Evolutionary conservation across 139 green algal genomes (phyloP).

Genomic region (Ulvella scutata): DNA sequence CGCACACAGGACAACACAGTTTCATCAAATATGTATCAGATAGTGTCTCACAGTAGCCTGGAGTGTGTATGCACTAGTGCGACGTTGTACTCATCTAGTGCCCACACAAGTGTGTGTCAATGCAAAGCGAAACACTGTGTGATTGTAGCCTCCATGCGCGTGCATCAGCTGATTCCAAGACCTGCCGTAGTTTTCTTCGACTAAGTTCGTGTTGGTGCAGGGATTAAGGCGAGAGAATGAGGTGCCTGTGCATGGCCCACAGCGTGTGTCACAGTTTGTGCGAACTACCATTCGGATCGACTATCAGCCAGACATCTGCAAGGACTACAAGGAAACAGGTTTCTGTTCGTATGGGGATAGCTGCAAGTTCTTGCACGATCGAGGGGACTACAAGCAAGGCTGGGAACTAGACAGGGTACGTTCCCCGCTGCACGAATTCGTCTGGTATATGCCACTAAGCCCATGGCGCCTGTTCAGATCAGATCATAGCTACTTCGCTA

Average conservation of each 20-base stretch:
- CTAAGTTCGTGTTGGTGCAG: background rate
- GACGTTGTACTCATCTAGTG: background rate
- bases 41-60: too few species aligned
- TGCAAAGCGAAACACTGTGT: background rate
- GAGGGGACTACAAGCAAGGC: conserved; percentile 94
- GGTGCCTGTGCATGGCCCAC: conserved; percentile 10
- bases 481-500: too few species aligned
- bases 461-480: background rate
- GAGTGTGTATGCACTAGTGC: background rate
- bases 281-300: conserved; percentile 67
- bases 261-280: conserved; percentile 19
- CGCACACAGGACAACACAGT: too few species aligned
- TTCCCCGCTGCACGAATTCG: background rate
- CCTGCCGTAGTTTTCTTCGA: background rate
- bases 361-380: conserved; percentile 99
- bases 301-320: conserved; percentile 98
- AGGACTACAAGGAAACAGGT: conserved; percentile 97
- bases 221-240: background rate
- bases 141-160: conserved; percentile 21
- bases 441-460: background rate
- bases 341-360: conserved; percentile 92
- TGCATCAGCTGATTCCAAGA: too few species aligned
- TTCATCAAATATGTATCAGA: too few species aligned
- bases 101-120: background rate
- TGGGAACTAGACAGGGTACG: conserved; percentile 74